Conservation (phyloP, 208 protist species). For the Crithidia expoeki region DNA sequence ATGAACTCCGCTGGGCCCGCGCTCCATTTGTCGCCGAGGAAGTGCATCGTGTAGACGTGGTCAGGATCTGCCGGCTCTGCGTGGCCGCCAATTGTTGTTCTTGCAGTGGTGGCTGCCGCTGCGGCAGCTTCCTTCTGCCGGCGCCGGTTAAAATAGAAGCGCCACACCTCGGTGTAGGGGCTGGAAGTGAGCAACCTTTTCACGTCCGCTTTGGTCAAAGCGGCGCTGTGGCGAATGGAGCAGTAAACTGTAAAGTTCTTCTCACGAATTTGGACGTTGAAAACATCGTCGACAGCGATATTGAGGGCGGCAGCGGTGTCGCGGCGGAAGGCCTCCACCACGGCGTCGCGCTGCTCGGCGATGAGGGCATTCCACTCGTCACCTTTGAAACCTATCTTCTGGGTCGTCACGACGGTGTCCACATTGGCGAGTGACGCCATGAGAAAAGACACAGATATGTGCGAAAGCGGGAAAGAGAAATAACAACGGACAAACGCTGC, state of each 20-base stretch:
- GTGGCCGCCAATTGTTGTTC: no score
- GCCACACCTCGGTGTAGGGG: constrained; percentile 37
- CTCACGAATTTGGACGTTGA: constrained; percentile 33
- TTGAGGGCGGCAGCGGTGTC: constrained; percentile 34
- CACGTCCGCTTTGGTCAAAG: constrained; percentile 26
- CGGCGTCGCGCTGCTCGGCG: constrained; percentile 25
- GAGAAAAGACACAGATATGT: neutral
- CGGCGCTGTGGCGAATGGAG: constrained; percentile 41
- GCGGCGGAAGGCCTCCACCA: constrained; percentile 35
- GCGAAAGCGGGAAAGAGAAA: no score
- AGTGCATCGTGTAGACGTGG: constrained; percentile 7
- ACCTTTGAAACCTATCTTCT: constrained; percentile 57
- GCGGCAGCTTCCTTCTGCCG: neutral
- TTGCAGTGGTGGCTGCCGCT: neutral
- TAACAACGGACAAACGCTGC: neutral
- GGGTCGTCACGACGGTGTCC: constrained; percentile 35
- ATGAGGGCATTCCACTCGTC: constrained; percentile 46
- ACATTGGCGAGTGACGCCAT: neutral
- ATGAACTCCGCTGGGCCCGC: neutral
- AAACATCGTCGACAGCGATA: constrained; percentile 37
- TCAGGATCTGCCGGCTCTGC: neutral
- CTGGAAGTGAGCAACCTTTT: constrained; percentile 25
- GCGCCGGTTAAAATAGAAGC: constrained; percentile 37
- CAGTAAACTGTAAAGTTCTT: constrained; percentile 40
- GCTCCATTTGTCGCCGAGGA: constrained; percentile 28